phyloP scores from a whole-genome alignment of 1,139 yeast genomes.

The Meyerozyma sp. region DNA sequence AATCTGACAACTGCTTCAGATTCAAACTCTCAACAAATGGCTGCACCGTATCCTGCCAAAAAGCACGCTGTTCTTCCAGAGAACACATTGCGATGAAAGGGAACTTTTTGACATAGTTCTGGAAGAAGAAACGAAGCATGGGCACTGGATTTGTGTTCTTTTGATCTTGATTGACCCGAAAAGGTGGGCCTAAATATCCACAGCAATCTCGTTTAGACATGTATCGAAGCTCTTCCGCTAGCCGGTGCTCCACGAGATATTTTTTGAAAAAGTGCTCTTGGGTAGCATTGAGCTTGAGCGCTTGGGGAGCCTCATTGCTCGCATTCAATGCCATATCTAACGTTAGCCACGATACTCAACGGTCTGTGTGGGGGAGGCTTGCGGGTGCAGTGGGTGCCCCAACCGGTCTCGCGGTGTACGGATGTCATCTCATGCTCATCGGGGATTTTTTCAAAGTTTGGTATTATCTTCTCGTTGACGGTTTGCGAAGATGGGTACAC shows the following conservation, averaged over 20 bases:
- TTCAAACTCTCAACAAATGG: conserved; percentile 76
- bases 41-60: conserved; percentile 80
- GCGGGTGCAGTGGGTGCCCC: background rate
- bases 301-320: background rate
- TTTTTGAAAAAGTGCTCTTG: conserved; percentile 86
- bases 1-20: conserved; percentile 57
- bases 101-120: conserved; percentile 56
- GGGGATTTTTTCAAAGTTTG: background rate
- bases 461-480: too few species aligned
- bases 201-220: conserved; percentile 58
- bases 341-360: too few species aligned
- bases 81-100: conserved; percentile 60
- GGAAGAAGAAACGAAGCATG: conserved; percentile 59
- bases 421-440: background rate
- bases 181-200: conserved; percentile 70
- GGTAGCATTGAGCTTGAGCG: conserved; percentile 28
- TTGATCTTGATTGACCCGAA: conserved; percentile 19
- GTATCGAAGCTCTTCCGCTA: conserved; percentile 55
- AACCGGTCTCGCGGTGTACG: background rate
- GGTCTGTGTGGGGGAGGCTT: background rate
- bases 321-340: background rate
- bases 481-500: conserved; percentile 70
- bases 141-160: conserved; percentile 45
- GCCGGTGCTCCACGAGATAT: conserved; percentile 59
- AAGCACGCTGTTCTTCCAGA: conserved; percentile 44